Base-by-base conservation (phyloP, 371 early-diverging fungal genomes). In the Circinella umbellata region DNA sequence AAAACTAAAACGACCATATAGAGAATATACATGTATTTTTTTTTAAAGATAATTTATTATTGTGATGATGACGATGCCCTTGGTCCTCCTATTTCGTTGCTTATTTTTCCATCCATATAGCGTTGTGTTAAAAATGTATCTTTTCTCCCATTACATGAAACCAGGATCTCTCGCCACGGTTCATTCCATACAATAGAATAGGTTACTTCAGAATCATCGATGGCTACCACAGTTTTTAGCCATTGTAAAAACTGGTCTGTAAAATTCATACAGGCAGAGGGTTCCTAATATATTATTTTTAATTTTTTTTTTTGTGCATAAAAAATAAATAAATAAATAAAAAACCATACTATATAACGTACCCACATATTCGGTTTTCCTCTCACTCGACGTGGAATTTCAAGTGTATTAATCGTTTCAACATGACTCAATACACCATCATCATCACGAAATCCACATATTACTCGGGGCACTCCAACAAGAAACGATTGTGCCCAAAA, bases 401-500 rank as follows among this genome's bases (percentile, higher is more conserved):
- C 92, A 61, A 88, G 69, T 7, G 96, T 96, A 54, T 91, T 88
- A 67, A 90, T 83, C 4, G 83, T 83, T 66, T 91, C 73, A 8
- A 95, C 67, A 0, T 67, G 64, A 3, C 79, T 64, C 8, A 96
- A 66, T 10, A 74, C 68, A 6, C 93, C 94, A 54, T 88, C 75
- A 71, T 94, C 90, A 71, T 95, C 92, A 60, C 97, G 88, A 73
- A 91, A 98, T 0, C 96, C 98, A 46, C 95, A 86, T 46, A 95
- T 86, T 11, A 96, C 85, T 4, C 78, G 81, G 0, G 94, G 95
- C 5, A 96, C 88, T 3, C 96, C 98, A 2, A 94, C 91, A 5
- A 98, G 79, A 77, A 92, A 97, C 5, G 95, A 96, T 78, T 98
- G 97, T 5, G 95, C 93, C 94, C 96, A 98, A 65, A 94, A 92